Evolutionary conservation across 2,329 filamentous ascomycete genomes (phyloP).

Genomic region (Taxawa tesnikishii): DNA sequence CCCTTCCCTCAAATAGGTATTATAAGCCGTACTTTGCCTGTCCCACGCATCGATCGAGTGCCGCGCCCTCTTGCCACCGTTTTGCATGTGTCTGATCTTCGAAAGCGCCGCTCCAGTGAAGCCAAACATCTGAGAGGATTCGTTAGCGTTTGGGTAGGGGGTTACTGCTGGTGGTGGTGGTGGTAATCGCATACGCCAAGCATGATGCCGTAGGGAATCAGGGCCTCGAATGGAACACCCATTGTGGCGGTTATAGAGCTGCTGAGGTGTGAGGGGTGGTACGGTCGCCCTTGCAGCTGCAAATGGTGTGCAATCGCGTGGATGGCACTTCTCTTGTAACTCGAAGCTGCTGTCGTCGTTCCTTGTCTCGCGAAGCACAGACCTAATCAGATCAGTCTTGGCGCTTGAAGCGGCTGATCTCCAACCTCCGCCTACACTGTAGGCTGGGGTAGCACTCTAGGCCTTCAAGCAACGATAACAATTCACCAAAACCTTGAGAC

Average conservation of each 20-base stretch:
- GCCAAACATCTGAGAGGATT: conserved; percentile 43
- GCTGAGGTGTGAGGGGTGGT: background rate
- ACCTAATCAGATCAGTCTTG: too few relatives aligned
- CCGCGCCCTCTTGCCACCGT: conserved; percentile 49
- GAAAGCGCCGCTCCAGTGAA: conserved; percentile 46
- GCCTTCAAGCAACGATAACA: too few relatives aligned
- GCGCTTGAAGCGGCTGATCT: too few relatives aligned
- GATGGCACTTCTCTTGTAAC: too few relatives aligned
- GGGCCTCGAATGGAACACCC: conserved; percentile 55
- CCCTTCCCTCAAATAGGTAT: background rate
- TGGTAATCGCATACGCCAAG: conserved; percentile 37
- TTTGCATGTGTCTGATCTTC: conserved; percentile 46
- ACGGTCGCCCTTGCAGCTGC: too few relatives aligned
- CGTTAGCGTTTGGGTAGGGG: conserved; percentile 1
- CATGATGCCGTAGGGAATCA: conserved; percentile 53
- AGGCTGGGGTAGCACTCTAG: too few relatives aligned
- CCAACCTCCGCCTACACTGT: too few relatives aligned
- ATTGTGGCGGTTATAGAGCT: conserved; percentile 28
- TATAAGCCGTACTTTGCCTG: conserved; percentile 35
- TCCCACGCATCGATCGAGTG: conserved; percentile 53
- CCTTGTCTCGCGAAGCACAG: too few relatives aligned
- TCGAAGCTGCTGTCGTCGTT: too few relatives aligned
- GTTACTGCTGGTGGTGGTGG: conserved; percentile 4
- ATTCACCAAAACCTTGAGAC: too few relatives aligned
- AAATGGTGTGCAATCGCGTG: too few relatives aligned